A percentile compares a stretch with the other conserved stretches of the same genome.
Evolutionary conservation across 495 filamentous ascomycete species (phyloP).

Genomic region (Letharia lupina): DNA sequence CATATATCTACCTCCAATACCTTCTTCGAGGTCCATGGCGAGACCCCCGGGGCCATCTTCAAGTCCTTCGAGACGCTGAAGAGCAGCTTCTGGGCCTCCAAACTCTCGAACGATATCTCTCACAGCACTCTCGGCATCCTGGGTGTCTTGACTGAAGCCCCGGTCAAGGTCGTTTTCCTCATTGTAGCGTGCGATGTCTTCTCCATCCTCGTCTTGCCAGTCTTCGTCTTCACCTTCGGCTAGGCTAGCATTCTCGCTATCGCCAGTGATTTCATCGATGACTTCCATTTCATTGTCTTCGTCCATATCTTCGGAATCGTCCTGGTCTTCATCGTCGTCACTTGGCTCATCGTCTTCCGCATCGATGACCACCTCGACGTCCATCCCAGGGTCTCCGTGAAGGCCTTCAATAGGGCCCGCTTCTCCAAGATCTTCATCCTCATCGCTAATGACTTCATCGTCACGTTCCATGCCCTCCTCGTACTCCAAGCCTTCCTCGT

Average conservation of each 20-base stretch:
- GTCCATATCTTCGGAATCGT: conserved; percentile 42
- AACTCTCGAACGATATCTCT: conserved; percentile 25
- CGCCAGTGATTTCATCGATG: conserved; percentile 53
- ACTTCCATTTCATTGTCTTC: conserved; percentile 50
- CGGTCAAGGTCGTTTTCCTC: conserved; percentile 49
- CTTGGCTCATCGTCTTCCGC: conserved; percentile 57
- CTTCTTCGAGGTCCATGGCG: conserved; percentile 20
- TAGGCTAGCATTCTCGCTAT: conserved; percentile 57
- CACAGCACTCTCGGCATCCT: conserved; percentile 20
- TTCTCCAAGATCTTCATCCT: conserved; percentile 70
- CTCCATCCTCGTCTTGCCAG: conserved; percentile 57
- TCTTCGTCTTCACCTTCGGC: conserved; percentile 50
- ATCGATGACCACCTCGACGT: conserved; percentile 80
- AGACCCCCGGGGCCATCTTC: conserved; percentile 14
- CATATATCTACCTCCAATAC: conserved; percentile 23
- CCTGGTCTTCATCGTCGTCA: conserved; percentile 53
- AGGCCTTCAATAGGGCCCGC: conserved; percentile 84
- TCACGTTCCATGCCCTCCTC: conserved; percentile 81
- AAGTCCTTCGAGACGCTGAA: conserved; percentile 22
- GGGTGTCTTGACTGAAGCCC: conserved; percentile 12
- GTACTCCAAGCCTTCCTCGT: conserved; percentile 66
- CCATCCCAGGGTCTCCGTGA: conserved; percentile 63
- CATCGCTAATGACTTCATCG: conserved; percentile 76
- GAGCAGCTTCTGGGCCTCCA: conserved; percentile 19
- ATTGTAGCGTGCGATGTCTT: conserved; percentile 32